Percentiles rank a stretch among this genome's conserved stretches.
These are phyloP conservation scores for Mucor indicus DNA, from an alignment of 371 early-diverging fungal species.

Conservation along the genomic window DNA sequence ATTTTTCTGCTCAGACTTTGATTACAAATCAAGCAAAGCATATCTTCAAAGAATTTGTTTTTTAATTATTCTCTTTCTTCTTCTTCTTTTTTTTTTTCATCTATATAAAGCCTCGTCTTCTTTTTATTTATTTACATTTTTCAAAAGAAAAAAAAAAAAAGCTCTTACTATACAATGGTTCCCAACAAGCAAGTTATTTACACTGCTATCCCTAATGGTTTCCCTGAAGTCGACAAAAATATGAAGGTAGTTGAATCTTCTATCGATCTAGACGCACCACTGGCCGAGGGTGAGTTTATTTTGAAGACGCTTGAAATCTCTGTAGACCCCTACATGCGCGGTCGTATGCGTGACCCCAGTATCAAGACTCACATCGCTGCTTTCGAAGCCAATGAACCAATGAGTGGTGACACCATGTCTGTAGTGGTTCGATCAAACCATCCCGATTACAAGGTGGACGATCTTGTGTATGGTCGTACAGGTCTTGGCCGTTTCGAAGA, in stretches of 20 bases:
- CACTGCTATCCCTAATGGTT: conserved; percentile 38
- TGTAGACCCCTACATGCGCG: conserved; percentile 58
- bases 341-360: conserved; percentile 56
- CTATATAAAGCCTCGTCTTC: no score
- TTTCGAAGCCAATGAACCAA: conserved; percentile 55
- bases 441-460: conserved; percentile 55
- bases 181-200: conserved; percentile 36
- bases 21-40: no score
- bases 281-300: conserved; percentile 55
- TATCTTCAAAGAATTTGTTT: no score
- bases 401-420: conserved; percentile 59
- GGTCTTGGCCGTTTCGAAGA: conserved; percentile 55
- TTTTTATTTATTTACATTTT: no score
- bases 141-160: no score
- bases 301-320: conserved; percentile 46
- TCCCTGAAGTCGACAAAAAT: conserved; percentile 42
- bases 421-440: conserved; percentile 60
- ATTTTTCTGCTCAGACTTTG: no score
- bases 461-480: conserved; percentile 55
- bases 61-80: no score
- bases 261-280: conserved; percentile 43
- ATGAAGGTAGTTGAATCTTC: conserved; percentile 42
- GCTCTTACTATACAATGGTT: no score
- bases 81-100: no score
- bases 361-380: conserved; percentile 50